Evolutionary conservation across 495 filamentous ascomycete genomes (phyloP).

Genomic region (Xylaria longipes): DNA sequence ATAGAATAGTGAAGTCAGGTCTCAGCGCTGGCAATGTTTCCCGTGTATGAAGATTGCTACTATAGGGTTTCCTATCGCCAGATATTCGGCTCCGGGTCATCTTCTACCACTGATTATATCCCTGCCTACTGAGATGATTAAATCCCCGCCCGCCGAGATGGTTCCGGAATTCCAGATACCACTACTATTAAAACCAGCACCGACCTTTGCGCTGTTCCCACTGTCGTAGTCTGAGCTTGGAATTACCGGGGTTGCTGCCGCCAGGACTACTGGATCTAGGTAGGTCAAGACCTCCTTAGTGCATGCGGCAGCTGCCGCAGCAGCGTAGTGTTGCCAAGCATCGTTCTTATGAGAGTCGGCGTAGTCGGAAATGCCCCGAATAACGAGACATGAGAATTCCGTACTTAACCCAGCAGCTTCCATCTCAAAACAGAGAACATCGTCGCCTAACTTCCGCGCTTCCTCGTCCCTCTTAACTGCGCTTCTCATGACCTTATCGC

Average conservation of each 20-base stretch:
- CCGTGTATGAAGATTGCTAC: too few species aligned
- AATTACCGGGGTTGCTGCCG: neutral
- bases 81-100: neutral
- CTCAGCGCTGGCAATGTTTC: too few species aligned
- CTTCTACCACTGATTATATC: neutral
- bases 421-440: conserved; percentile 7
- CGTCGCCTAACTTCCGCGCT: neutral
- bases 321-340: conserved; percentile 32
- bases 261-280: neutral
- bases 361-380: conserved; percentile 50
- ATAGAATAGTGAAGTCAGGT: too few species aligned
- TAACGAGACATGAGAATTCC: conserved; percentile 36
- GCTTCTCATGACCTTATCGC: neutral
- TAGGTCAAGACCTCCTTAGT: conserved; percentile 5
- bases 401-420: neutral
- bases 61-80: too few species aligned
- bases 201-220: neutral
- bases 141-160: too few species aligned
- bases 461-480: neutral
- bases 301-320: conserved; percentile 33
- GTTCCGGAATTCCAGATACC: neutral
- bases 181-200: conserved; percentile 1
- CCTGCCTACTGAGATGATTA: neutral
- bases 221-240: neutral
- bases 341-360: conserved; percentile 45